Base-by-base conservation (phyloP, 2,329 filamentous ascomycete species). In the Setomelanomma holmii region DNA sequence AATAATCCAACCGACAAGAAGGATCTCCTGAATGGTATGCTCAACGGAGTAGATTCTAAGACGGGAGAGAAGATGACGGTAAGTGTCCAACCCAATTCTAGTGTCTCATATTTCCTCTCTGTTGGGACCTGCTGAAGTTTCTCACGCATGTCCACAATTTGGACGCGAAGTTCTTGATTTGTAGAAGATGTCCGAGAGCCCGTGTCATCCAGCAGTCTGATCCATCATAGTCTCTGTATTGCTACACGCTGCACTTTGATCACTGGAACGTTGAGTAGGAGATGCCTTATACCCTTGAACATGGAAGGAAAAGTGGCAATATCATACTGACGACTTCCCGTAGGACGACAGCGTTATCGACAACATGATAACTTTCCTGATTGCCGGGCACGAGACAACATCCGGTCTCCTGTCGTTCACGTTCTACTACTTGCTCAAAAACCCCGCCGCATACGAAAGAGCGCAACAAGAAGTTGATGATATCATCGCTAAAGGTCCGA, bases 351-450 rank as follows among this genome's bases (percentile, higher is more conserved):
- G 84, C 53, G 81, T 89, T 42, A 80, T 88, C 41, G 85, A 89
- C 69, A 87, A 90, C 68, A 85, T 90, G 59, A 83, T 89, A 46
- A 82, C 83, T 2, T 88, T 90, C 77, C 81, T 88, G 35, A 86
- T 62, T 64, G 82, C 61, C 33, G 64, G 67, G 3, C 54, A 76
- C 71, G 55, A 76, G 72, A 75, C 72, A 24, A 75, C 73, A 4
- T 74, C 73, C 11, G 72, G 72, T 4, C 50, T 74, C 1, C 53
- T 76, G 5, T 76, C 73, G 0, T 78, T 77, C 6, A 73, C 76
- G 7, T 79, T 86, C 53, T 80, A 82, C 58, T 78, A 82, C 44
- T 74, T 86, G 2, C 57, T 82, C 1, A 79, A 80, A 69, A 82
- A 82, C 63, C 83, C 83, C 0, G 67, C 75, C 0, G 77, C 74